phyloP scores from a whole-genome alignment of 192 early-diverging fungal species.

The Geranomyces variabilis region DNA sequence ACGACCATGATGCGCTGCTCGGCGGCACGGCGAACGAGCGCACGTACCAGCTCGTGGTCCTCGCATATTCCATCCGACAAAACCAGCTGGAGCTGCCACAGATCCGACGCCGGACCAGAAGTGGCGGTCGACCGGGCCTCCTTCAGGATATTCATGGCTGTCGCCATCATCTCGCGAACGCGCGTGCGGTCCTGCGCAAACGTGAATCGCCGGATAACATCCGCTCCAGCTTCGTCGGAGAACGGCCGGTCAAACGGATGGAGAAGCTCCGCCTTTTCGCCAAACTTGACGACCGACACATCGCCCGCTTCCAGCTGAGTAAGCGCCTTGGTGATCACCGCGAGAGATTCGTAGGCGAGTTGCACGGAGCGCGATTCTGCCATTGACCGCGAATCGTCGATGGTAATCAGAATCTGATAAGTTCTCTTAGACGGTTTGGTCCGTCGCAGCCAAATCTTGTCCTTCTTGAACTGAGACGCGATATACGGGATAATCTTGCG shows the following conservation, averaged over 20 bases:
- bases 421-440: slow-evolving; percentile 95
- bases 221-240: slow-evolving; percentile 85
- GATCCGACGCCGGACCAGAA: slow-evolving; percentile 55
- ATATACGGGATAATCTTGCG: slow-evolving; percentile 99
- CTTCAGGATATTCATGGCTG: slow-evolving; percentile 78
- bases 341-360: slow-evolving; percentile 92
- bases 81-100: slow-evolving; percentile 96
- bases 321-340: slow-evolving; percentile 88
- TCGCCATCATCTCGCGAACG: slow-evolving; percentile 84
- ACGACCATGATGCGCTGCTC: slow-evolving; percentile 91
- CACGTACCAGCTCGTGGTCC: slow-evolving; percentile 82
- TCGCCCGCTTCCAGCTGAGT: slow-evolving; percentile 95
- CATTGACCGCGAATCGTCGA: slow-evolving; percentile 99
- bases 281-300: slow-evolving; percentile 88
- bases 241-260: slow-evolving; percentile 96
- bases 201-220: slow-evolving; percentile 85
- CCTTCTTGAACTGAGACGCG: slow-evolving; percentile 98
- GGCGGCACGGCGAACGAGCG: slow-evolving; percentile 82
- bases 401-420: slow-evolving; percentile 97
- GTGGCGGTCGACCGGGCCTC: slow-evolving; percentile 58
- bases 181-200: slow-evolving; percentile 88
- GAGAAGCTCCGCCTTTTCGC: slow-evolving; percentile 79
- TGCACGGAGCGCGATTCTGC: slow-evolving; percentile 82
- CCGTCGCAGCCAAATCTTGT: slow-evolving; percentile 99
- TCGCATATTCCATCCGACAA: slow-evolving; percentile 98